Percentiles rank a stretch among this genome's conserved stretches.
phyloP scores from a whole-genome alignment of 2,329 filamentous ascomycete genomes.

The Microdochium bolleyi region DNA sequence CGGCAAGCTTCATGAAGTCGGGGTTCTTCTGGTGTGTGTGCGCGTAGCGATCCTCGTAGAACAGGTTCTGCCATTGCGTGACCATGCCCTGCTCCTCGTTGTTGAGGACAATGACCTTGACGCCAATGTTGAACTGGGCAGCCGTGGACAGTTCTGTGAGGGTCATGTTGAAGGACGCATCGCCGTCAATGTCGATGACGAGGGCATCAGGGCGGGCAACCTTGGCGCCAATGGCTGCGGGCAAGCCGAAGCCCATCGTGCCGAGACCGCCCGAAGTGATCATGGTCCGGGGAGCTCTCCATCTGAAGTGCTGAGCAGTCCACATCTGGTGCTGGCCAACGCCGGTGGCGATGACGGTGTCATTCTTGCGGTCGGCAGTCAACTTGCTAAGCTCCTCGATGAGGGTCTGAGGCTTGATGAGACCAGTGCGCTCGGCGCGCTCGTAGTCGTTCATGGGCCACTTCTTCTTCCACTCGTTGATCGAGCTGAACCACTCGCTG shows the following conservation, averaged over 20 bases:
- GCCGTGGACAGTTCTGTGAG: constrained; percentile 90
- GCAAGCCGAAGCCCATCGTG: constrained; percentile 93
- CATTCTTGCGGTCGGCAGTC: constrained; percentile 70
- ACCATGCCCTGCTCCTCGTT: constrained; percentile 99
- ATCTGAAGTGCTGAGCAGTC: constrained; percentile 93
- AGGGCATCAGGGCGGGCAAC: constrained; percentile 72
- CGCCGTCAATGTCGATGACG: constrained; percentile 93
- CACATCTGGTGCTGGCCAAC: constrained; percentile 99
- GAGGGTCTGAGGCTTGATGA: constrained; percentile 91
- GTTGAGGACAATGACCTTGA: constrained; percentile 92
- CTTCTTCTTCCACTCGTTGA: constrained; percentile 81
- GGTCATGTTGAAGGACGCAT: constrained; percentile 99
- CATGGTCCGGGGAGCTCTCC: constrained; percentile 86
- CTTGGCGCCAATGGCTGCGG: constrained; percentile 91
- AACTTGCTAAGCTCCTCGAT: constrained; percentile 86
- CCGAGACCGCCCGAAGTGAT: constrained; percentile 93
- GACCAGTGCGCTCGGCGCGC: constrained; percentile 62
- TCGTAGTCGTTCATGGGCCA: constrained; percentile 84
- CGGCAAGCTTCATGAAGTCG: constrained; percentile 88
- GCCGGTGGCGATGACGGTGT: constrained; percentile 84
- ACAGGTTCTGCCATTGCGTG: constrained; percentile 96
- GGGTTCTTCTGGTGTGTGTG: constrained; percentile 94
- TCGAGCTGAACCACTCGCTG: constrained; percentile 82
- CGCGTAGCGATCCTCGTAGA: constrained; percentile 88
- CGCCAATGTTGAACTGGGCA: constrained; percentile 90